Base-by-base conservation (phyloP, 2,329 filamentous ascomycete species). In the Trichoderma cornu-damae region DNA sequence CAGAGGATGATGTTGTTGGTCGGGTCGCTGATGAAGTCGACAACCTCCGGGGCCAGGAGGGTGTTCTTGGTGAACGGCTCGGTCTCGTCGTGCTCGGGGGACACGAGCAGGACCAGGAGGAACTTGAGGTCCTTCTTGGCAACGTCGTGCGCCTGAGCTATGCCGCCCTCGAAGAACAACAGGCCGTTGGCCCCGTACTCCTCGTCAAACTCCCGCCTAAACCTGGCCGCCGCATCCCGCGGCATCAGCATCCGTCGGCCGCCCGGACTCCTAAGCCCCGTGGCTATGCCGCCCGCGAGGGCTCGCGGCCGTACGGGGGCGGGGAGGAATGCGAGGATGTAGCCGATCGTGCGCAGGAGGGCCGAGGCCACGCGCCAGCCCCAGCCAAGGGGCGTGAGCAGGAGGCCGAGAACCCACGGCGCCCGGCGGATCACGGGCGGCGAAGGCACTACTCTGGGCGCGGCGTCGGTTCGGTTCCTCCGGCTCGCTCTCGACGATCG, bases 11-110 rank as follows among this genome's bases (percentile, higher is more conserved):
- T 82, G 67, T 93, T 88, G 71, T 91, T 91, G 32, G 79, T 73
- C 1, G 88, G 83, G 59, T 93, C 82, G 62, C 84, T 86, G 64
- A 97, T 72, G 66, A 90, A 96, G 5, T 79, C 75, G 9, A 86
- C 78, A 3, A 96, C 85, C 42, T 92, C 86, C 1, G 83, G 81
- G 1, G 87, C 81, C 6, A 96, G 80, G 0, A 99, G 79, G 0
- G 91, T 96, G 24, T 96, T 87, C 38, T 83, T 83, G 60, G 92
- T 83, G 74, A 96, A 99, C 0, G 81, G 78, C 20, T 84, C 80
- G 1, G 89, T 97, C 65, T 97, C 91, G 67, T 99, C 94, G 71
- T 99, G 93, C 72, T 97, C 94, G 0, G 92, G 90, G 0, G 92
- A 95, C 53, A 96, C 75, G 14, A 99, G 80, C 4, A 97, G 76